phyloP scores from a whole-genome alignment of 164 flowering plant genomes.

The Cinnamomum micranthum region DNA sequence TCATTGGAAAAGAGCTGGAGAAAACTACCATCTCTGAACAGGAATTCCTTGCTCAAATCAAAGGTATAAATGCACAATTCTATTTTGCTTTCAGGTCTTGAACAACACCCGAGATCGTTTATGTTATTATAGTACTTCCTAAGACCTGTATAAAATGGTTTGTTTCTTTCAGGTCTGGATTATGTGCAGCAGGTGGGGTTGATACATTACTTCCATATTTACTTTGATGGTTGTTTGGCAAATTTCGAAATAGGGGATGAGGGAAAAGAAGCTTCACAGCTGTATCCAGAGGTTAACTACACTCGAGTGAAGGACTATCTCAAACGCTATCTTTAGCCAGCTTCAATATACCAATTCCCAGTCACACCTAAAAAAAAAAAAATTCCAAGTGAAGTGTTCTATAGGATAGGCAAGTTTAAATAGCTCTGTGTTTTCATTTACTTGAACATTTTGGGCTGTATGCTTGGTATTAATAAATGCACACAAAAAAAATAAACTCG shows the following conservation, averaged over 20 bases:
- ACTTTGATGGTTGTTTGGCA: conserved; percentile 53
- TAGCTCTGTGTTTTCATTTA: too few relatives aligned
- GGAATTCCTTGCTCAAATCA: conserved; percentile 38
- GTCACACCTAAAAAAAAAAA: neutral
- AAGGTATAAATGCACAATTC: conserved; percentile 30
- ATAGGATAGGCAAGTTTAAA: too few relatives aligned
- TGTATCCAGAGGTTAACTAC: conserved; percentile 58
- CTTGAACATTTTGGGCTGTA: too few relatives aligned
- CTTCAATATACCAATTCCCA: neutral
- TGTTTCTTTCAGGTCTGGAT: conserved; percentile 20
- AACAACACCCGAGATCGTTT: too few relatives aligned
- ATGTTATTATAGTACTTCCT: too few relatives aligned
- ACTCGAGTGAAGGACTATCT: conserved; percentile 36
- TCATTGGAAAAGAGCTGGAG: conserved; percentile 38
- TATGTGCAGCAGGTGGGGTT: conserved; percentile 54
- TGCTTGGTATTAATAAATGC: too few relatives aligned
- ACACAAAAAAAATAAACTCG: too few relatives aligned
- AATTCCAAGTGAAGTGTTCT: neutral
- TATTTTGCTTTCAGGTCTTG: neutral
- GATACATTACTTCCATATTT: conserved; percentile 49
- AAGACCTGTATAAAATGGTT: neutral
- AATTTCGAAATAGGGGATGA: conserved; percentile 52
- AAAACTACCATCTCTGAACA: conserved; percentile 36
- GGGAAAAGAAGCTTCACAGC: conserved; percentile 45
- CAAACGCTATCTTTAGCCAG: conserved; percentile 32